Evolutionary conservation across 768 basidiomycete genomes (phyloP).

Genomic region (Daedaleopsis sinensis): DNA sequence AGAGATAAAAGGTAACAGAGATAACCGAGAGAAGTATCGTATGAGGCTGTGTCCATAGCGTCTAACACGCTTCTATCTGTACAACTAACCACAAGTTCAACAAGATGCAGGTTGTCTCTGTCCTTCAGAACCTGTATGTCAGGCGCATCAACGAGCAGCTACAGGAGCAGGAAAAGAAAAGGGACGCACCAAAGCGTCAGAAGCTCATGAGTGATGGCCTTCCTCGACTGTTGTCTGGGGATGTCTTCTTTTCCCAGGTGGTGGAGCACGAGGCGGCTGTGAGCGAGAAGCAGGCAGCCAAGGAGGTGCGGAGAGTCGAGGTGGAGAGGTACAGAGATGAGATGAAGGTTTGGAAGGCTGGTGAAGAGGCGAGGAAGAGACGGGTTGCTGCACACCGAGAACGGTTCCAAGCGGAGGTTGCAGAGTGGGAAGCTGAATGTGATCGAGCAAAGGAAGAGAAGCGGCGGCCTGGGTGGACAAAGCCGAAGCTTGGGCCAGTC

Average conservation of each 20-base stretch:
- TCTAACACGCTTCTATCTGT: too few species aligned
- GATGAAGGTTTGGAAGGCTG: neutral
- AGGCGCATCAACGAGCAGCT: neutral
- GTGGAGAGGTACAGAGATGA: neutral
- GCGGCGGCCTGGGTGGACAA: neutral
- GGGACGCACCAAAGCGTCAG: neutral
- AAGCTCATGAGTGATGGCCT: constrained; percentile 26
- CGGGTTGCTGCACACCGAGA: constrained; percentile 3
- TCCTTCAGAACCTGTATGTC: neutral
- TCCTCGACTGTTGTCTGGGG: constrained; percentile 26
- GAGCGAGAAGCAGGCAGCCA: neutral
- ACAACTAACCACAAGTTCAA: too few species aligned
- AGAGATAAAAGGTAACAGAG: too few species aligned
- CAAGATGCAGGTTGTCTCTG: neutral
- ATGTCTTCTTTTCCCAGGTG: constrained; percentile 23
- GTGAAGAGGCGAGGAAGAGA: constrained; percentile 5
- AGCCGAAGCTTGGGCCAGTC: neutral
- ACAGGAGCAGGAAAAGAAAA: constrained; percentile 11
- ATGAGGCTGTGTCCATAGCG: too few species aligned
- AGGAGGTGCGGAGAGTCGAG: neutral
- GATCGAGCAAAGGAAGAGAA: constrained; percentile 12
- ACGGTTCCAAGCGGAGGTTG: constrained; percentile 12
- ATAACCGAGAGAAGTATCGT: too few species aligned
- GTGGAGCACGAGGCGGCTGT: constrained; percentile 6
- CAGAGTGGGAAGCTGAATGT: constrained; percentile 26